Conservation (phyloP, 768 basidiomycete species). For the Mycena filopes region DNA sequence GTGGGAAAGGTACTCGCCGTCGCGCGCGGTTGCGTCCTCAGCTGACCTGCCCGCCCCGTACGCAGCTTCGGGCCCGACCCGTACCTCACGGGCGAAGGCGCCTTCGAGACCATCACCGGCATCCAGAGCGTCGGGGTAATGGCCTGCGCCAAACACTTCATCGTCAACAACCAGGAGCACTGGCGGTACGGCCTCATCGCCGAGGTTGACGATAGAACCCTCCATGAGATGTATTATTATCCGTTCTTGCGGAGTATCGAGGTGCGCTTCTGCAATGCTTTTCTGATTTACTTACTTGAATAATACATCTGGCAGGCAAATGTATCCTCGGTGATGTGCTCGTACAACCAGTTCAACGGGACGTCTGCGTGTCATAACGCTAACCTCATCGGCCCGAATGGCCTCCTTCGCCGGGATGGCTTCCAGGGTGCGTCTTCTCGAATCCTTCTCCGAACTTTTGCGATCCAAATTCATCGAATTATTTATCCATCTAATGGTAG, state of each 20-base stretch:
- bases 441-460: slow-evolving; percentile 54
- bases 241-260: slow-evolving; percentile 60
- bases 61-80: slow-evolving; percentile 68
- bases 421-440: slow-evolving; percentile 27
- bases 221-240: slow-evolving; percentile 63
- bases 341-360: slow-evolving; percentile 48
- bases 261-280: no score
- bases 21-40: not conserved
- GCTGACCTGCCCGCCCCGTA: not conserved
- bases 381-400: slow-evolving; percentile 39
- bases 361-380: slow-evolving; percentile 59
- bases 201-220: slow-evolving; percentile 67
- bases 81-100: slow-evolving; percentile 69
- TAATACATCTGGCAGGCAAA: slow-evolving; percentile 37
- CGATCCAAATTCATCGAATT: no score
- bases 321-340: slow-evolving; percentile 47
- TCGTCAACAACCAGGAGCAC: slow-evolving; percentile 63
- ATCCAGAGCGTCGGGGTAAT: slow-evolving; percentile 70
- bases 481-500: slow-evolving; percentile 64
- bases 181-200: slow-evolving; percentile 58
- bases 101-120: slow-evolving; percentile 67
- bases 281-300: not conserved
- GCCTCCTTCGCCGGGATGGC: slow-evolving; percentile 29
- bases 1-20: slow-evolving; percentile 54
- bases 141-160: slow-evolving; percentile 66